Evolutionary conservation across 331 rosid species (phyloP), one percentile per base, ranked within the genome.

Genomic region (Dryas integrifolia): DNA sequence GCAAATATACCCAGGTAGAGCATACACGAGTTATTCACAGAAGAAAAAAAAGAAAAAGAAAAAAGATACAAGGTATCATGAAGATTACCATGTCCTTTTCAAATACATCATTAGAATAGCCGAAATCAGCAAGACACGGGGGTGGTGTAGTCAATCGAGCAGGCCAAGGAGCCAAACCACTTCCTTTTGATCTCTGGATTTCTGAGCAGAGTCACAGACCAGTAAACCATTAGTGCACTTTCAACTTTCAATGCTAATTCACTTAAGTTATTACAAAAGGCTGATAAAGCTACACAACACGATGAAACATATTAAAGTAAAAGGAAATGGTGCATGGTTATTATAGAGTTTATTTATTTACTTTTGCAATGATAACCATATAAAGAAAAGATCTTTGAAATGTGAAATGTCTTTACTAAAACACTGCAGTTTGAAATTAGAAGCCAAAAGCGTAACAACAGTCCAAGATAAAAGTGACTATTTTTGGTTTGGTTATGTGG

Each of bases 161-260:
- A 64, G 84, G 84, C 84, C 84, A 80, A 56, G 84, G 84, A 64
- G 80, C 80, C 73, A 80, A 75, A 57, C 74, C 84, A 70, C 84
- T 80, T 75, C 80, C 84, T 43, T 67, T 65, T 57, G 84, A 50
- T 49, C 64, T 49, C 15, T 80, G 77, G 68, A 18, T 65, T 50
- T 80, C 84, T 80, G 80, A 75, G 74, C 35, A 64, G 13, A 55
- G 35, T 40, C 7, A 72, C 13, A 1, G 7, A 26, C 15, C 21
- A 12, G 24, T 43, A 14, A 53, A 39, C 4, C 14, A 0, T 51
- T 58, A 58, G 64, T 70, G 24, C 18, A 41, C 16, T 69, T 15
- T 72, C 48, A 46, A 58, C 47, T 43, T 45, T 18, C 11, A 69
- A 16, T 7, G 65, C 63, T n/a, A 46, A 18, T 58, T 58, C 16